A percentile compares a stretch with the other conserved stretches of the same genome.
These are phyloP conservation scores for Thelephora terrestris DNA, from an alignment of 1,284 basidiomycete species.

Conservation along the genomic window DNA sequence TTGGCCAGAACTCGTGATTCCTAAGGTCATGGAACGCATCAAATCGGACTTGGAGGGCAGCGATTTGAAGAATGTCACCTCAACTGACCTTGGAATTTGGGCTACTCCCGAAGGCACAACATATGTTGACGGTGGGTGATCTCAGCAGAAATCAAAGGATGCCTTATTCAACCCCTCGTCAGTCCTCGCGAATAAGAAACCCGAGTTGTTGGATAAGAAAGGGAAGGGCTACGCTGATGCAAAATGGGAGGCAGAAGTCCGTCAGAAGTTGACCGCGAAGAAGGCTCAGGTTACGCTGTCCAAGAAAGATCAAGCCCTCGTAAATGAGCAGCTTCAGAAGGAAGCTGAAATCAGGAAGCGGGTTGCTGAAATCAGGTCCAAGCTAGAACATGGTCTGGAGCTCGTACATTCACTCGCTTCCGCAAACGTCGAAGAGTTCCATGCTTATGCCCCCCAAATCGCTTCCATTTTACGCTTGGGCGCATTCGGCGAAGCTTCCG, in stretches of 20 bases:
- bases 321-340: constrained; percentile 72
- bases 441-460: constrained; percentile 45
- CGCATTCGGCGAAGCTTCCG: constrained; percentile 45
- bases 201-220: constrained; percentile 42
- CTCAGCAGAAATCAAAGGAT: not conserved
- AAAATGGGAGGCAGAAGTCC: constrained; percentile 90
- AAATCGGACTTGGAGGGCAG: constrained; percentile 50
- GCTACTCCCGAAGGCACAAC: constrained; percentile 69
- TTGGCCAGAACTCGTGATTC: constrained; percentile 57
- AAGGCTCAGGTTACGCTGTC: constrained; percentile 50
- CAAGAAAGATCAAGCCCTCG: constrained; percentile 74
- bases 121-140: constrained; percentile 65
- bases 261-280: constrained; percentile 74
- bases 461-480: constrained; percentile 56
- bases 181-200: constrained; percentile 61
- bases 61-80: constrained; percentile 51
- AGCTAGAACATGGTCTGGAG: constrained; percentile 57
- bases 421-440: constrained; percentile 50
- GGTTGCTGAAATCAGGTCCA: constrained; percentile 44
- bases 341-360: constrained; percentile 58
- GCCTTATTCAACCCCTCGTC: constrained; percentile 1
- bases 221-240: constrained; percentile 82
- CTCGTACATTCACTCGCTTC: constrained; percentile 56
- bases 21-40: constrained; percentile 60
- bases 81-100: constrained; percentile 78